A percentile compares a stretch with the other conserved stretches of the same genome.
phyloP scores from a whole-genome alignment of 148 eudicot genomes.

The Fagopyrum tataricum region DNA sequence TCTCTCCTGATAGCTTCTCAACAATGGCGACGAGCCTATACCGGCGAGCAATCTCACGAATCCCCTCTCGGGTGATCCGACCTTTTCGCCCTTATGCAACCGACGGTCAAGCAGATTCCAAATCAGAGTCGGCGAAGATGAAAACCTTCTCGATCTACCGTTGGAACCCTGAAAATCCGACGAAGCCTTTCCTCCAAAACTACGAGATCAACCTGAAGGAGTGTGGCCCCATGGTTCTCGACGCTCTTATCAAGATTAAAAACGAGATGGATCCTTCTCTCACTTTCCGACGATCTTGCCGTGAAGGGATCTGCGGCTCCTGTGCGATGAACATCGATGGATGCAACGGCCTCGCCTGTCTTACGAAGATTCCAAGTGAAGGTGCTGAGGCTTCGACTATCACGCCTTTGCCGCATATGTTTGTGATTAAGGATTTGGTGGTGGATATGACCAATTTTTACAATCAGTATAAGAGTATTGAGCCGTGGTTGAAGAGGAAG shows the following conservation, averaged over 20 bases:
- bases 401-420: constrained; percentile 94
- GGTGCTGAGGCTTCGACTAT: constrained; percentile 25
- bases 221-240: constrained; percentile 95
- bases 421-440: constrained; percentile 90
- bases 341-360: constrained; percentile 78
- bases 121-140: constrained; percentile 3
- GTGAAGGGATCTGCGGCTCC: constrained; percentile 94
- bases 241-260: constrained; percentile 91
- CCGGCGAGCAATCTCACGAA: constrained; percentile 14
- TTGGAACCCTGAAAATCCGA: constrained; percentile 72
- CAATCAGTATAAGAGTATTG: constrained; percentile 90
- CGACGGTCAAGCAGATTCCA: constrained; percentile 8
- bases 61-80: constrained; percentile 10
- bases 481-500: constrained; percentile 99
- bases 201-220: constrained; percentile 82
- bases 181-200: constrained; percentile 52
- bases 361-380: constrained; percentile 50
- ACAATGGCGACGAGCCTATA: constrained; percentile 10
- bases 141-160: constrained; percentile 63
- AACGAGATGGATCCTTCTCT: constrained; percentile 86
- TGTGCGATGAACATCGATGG: constrained; percentile 99
- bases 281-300: constrained; percentile 88
- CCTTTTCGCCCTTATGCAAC: constrained; percentile 11
- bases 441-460: constrained; percentile 98
- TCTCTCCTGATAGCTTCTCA: constrained; percentile 9